A percentile compares a stretch with the other conserved stretches of the same genome.
Conservation (phyloP, 2,329 filamentous ascomycete genomes). For the Geosmithia putterillii region DNA sequence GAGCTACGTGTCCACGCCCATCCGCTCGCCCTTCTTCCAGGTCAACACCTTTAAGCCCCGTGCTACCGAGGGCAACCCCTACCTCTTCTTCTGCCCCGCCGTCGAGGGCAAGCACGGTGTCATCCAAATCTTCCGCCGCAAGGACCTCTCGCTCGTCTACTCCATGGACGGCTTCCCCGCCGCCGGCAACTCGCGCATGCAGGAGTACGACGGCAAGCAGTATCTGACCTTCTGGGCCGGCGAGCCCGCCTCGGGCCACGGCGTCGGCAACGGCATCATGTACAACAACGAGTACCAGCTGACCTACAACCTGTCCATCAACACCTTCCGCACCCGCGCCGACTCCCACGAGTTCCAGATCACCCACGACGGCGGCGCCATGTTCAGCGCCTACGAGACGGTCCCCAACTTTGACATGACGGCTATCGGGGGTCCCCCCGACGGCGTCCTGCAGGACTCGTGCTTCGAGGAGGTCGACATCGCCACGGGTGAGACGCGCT, state of each 20-base stretch:
- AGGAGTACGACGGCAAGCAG: conserved; percentile 15
- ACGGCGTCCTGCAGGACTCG: conserved; percentile 19
- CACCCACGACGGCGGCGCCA: conserved; percentile 23
- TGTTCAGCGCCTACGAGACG: conserved; percentile 28
- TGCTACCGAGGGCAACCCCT: conserved; percentile 22
- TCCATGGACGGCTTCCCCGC: conserved; percentile 17
- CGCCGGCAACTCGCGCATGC: conserved; percentile 12
- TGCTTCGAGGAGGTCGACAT: conserved; percentile 26
- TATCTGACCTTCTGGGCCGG: conserved; percentile 24
- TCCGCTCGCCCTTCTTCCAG: conserved; percentile 1
- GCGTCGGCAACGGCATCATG: conserved; percentile 17
- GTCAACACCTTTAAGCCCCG: conserved; percentile 28
- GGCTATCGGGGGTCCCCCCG: conserved; percentile 14
- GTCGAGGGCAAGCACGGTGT: conserved; percentile 4
- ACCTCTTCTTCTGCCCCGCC: conserved; percentile 11
- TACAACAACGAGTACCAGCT: conserved; percentile 21
- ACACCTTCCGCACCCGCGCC: conserved; percentile 9
- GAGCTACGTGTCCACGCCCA: background rate
- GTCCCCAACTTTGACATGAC: conserved; percentile 14
- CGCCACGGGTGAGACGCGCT: conserved; percentile 20
- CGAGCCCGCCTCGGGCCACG: conserved; percentile 12
- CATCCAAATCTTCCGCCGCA: conserved; percentile 20
- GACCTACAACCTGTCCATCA: conserved; percentile 20
- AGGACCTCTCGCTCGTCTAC: conserved; percentile 23
- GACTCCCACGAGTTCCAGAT: conserved; percentile 30